phyloP scores from a whole-genome alignment of 176 grass and related monocot species.

The Paspalum notatum region DNA sequence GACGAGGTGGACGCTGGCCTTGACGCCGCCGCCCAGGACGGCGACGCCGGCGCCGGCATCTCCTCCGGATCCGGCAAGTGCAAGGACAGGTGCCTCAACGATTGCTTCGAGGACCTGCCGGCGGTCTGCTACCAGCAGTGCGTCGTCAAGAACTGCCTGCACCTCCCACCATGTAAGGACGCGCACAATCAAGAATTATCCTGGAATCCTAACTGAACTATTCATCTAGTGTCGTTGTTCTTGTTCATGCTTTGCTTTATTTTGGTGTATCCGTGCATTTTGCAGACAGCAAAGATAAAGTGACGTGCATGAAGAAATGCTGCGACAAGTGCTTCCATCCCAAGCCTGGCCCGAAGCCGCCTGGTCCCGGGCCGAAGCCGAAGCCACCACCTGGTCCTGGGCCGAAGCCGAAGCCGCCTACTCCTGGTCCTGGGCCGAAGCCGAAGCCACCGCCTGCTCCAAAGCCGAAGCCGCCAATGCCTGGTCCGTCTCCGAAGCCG shows the following conservation, averaged over 20 bases:
- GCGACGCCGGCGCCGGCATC: neutral
- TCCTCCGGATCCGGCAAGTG: neutral
- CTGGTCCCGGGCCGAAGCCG: neutral
- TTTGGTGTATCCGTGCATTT: neutral
- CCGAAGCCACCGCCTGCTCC: neutral
- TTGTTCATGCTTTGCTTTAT: neutral
- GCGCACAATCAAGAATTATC: neutral
- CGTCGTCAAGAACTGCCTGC: conserved; percentile 33
- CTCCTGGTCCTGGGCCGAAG: neutral
- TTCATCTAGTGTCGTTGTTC: too few species aligned
- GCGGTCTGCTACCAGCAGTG: conserved; percentile 49
- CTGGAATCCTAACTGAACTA: neutral
- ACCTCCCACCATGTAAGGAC: conserved; percentile 36
- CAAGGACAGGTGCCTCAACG: conserved; percentile 42
- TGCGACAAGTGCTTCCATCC: conserved; percentile 39
- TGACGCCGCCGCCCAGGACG: neutral
- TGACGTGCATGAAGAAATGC: conserved; percentile 18
- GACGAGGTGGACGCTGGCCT: neutral
- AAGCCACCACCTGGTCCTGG: neutral
- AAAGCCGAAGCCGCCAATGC: neutral
- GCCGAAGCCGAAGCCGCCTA: neutral
- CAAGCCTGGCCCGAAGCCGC: neutral
- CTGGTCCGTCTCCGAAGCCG: neutral
- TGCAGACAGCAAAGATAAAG: conserved; percentile 24
- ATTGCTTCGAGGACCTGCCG: conserved; percentile 47